phyloP scores from a whole-genome alignment of 345 rosid species.

The Heritiera littoralis region DNA sequence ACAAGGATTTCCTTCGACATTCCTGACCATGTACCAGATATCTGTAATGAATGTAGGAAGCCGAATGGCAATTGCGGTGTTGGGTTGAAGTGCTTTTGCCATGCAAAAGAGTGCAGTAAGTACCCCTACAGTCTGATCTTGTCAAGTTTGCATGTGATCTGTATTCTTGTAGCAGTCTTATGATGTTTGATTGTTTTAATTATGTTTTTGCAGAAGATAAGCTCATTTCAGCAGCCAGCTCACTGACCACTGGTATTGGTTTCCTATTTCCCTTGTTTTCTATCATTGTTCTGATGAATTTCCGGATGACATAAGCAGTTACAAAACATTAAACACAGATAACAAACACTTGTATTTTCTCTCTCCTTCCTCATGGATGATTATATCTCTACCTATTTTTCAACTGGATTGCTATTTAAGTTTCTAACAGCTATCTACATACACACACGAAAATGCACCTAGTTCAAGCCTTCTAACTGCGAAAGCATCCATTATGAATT shows the following conservation, averaged over 20 bases:
- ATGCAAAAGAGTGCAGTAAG: conserved; percentile 69
- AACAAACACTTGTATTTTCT: neutral
- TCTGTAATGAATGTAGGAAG: conserved; percentile 57
- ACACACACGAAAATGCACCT: neutral
- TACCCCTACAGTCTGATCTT: neutral
- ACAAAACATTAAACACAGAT: neutral
- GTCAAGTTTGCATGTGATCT: neutral
- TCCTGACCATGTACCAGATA: conserved; percentile 56
- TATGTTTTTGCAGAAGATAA: conserved; percentile 46
- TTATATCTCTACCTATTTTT: neutral
- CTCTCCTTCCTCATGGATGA: neutral
- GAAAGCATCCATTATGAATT: neutral
- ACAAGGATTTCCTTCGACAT: conserved; percentile 55
- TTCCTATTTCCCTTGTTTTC: conserved; percentile 26
- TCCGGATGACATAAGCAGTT: conserved; percentile 3
- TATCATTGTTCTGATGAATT: conserved; percentile 8
- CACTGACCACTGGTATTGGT: conserved; percentile 14
- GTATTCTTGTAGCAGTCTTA: neutral
- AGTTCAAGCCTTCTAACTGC: neutral
- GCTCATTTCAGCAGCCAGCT: conserved; percentile 33
- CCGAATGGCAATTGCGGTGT: conserved; percentile 66
- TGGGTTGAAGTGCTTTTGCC: conserved; percentile 67
- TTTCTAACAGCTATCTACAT: neutral
- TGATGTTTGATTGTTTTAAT: neutral
- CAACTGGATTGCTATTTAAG: neutral